Percentiles rank a stretch among this genome's conserved stretches.
Conservation (phyloP, 345 rosid genomes). For the Eucalyptus marginata region DNA sequence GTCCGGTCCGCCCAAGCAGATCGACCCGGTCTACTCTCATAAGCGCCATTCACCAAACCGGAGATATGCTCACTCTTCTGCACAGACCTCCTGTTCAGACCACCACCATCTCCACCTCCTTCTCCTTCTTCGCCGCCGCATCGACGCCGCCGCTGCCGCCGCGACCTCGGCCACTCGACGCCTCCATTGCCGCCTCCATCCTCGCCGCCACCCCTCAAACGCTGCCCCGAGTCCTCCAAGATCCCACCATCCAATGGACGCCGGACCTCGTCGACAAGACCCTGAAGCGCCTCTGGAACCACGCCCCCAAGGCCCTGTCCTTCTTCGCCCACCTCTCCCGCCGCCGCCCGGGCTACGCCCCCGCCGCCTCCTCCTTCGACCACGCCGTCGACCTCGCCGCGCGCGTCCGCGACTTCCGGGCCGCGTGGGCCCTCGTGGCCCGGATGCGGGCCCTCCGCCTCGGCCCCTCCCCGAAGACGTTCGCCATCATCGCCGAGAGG, state of each 20-base stretch:
- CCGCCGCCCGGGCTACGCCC: constrained; percentile 34
- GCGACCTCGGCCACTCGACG: background rate
- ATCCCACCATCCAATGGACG: constrained; percentile 37
- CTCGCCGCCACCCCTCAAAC: constrained; percentile 23
- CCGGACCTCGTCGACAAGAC: constrained; percentile 50
- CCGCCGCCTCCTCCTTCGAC: constrained; percentile 61
- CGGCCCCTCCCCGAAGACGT: constrained; percentile 55
- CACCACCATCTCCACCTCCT: background rate
- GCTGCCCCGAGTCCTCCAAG: constrained; percentile 26
- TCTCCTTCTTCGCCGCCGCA: background rate
- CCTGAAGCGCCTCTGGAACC: constrained; percentile 76
- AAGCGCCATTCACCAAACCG: background rate
- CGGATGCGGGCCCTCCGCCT: constrained; percentile 61
- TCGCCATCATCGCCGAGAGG: constrained; percentile 76
- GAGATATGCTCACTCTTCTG: background rate
- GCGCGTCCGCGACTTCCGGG: constrained; percentile 46
- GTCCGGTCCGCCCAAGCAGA: no score
- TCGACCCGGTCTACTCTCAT: no score
- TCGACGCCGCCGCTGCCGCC: background rate
- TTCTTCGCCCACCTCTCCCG: constrained; percentile 51
- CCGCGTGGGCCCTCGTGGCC: constrained; percentile 39
- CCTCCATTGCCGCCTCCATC: constrained; percentile 1
- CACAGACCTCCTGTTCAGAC: background rate
- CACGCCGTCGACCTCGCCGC: constrained; percentile 77
- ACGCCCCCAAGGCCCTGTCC: constrained; percentile 70